Conservation (phyloP, 345 rosid genomes). For the Citrus maxima region DNA sequence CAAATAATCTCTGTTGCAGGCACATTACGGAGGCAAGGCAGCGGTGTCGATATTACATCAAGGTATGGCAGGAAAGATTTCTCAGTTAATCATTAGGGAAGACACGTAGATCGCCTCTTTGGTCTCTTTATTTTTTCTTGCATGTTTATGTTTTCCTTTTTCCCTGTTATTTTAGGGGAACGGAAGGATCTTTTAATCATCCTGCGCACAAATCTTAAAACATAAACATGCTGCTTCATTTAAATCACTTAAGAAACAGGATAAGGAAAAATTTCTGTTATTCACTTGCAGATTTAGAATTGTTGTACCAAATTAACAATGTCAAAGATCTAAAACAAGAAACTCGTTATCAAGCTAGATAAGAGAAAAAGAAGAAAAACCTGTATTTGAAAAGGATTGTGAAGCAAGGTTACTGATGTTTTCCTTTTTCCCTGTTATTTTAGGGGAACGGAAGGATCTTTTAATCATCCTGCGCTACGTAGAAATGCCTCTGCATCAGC, state of each 20-base stretch:
- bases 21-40: conserved; percentile 63
- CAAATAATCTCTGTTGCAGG: conserved; percentile 37
- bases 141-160: not conserved
- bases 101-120: not conserved
- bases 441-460: too few species aligned
- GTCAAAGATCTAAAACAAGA: not conserved
- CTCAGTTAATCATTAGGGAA: not conserved
- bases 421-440: too few species aligned
- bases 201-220: conserved; percentile 7
- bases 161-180: conserved; percentile 31
- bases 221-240: not conserved
- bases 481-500: conserved; percentile 72
- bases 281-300: not conserved
- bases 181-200: conserved; percentile 44
- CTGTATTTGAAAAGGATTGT: conserved; percentile 45
- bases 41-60: conserved; percentile 59
- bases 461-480: too few species aligned
- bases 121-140: not conserved
- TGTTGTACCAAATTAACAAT: not conserved
- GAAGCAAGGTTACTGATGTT: conserved; percentile 52
- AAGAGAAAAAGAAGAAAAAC: conserved; percentile 21
- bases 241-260: not conserved
- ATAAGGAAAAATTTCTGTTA: not conserved
- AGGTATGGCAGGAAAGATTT: conserved; percentile 37
- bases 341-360: not conserved